phyloP scores from a whole-genome alignment of 495 filamentous ascomycete genomes.

The Tuber microsphaerosporum region DNA sequence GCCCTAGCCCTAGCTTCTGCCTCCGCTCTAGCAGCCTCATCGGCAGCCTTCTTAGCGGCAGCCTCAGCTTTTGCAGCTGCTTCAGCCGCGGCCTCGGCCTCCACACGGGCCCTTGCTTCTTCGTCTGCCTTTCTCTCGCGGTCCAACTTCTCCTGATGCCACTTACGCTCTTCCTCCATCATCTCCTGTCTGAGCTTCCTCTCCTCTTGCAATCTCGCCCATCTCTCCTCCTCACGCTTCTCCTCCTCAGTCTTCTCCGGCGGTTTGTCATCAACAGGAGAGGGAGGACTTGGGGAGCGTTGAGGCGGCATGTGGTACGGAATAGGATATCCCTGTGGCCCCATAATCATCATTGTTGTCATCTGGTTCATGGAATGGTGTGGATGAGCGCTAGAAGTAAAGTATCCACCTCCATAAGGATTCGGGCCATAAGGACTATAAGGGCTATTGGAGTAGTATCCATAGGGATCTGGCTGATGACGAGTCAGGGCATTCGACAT shows the following conservation, averaged over 20 bases:
- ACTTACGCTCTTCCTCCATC: constrained; percentile 39
- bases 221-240: constrained; percentile 33
- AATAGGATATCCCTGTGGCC: constrained; percentile 37
- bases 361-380: constrained; percentile 31
- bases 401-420: constrained; percentile 33
- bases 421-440: constrained; percentile 28
- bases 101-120: constrained; percentile 38
- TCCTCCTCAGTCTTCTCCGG: constrained; percentile 38
- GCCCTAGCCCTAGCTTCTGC: constrained; percentile 43
- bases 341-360: constrained; percentile 40
- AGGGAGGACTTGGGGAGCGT: constrained; percentile 23
- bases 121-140: constrained; percentile 41
- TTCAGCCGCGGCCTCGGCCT: constrained; percentile 45
- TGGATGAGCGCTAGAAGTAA: constrained; percentile 26
- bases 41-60: constrained; percentile 44
- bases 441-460: constrained; percentile 30
- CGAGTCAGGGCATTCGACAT: constrained; percentile 21
- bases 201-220: constrained; percentile 34
- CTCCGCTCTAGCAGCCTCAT: constrained; percentile 37
- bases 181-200: constrained; percentile 39
- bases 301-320: constrained; percentile 20
- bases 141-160: constrained; percentile 38
- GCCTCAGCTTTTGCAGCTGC: constrained; percentile 42
- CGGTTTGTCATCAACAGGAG: constrained; percentile 33
- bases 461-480: constrained; percentile 31